phyloP scores from a whole-genome alignment of 768 basidiomycete species.

The Gloeophyllum trabeum region DNA sequence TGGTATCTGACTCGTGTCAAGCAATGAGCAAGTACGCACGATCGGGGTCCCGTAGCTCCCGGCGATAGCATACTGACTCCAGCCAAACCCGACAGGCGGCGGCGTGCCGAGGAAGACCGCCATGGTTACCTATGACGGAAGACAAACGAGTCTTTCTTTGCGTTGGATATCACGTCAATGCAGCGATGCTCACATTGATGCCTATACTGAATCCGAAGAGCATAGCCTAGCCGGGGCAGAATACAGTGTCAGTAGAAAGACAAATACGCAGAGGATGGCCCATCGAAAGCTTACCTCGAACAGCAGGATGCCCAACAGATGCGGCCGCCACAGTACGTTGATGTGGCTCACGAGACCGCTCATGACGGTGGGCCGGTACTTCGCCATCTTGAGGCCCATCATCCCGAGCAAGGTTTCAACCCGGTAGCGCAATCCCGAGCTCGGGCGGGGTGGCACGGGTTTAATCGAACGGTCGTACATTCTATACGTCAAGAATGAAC shows the following conservation, averaged over 20 bases:
- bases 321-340: constrained; percentile 52
- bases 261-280: constrained; percentile 1
- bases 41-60: constrained; percentile 46
- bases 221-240: constrained; percentile 34
- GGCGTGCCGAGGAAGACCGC: constrained; percentile 52
- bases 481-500: constrained; percentile 20
- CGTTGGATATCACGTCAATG: neutral
- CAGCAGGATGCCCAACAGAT: constrained; percentile 35
- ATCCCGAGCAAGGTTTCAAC: constrained; percentile 53
- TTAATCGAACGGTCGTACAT: constrained; percentile 50
- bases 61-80: constrained; percentile 36
- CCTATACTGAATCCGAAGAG: constrained; percentile 59
- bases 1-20: neutral
- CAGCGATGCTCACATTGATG: constrained; percentile 31
- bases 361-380: constrained; percentile 40
- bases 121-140: constrained; percentile 40
- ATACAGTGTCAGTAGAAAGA: neutral
- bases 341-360: constrained; percentile 33
- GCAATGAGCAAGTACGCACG: constrained; percentile 17
- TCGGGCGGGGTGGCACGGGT: constrained; percentile 32
- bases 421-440: constrained; percentile 34
- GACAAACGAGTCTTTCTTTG: neutral
- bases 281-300: constrained; percentile 31
- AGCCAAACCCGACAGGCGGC: constrained; percentile 40
- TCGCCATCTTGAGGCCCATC: constrained; percentile 46